Base-by-base conservation (phyloP, 164 flowering plant species). In the Magnolia officinalis region DNA sequence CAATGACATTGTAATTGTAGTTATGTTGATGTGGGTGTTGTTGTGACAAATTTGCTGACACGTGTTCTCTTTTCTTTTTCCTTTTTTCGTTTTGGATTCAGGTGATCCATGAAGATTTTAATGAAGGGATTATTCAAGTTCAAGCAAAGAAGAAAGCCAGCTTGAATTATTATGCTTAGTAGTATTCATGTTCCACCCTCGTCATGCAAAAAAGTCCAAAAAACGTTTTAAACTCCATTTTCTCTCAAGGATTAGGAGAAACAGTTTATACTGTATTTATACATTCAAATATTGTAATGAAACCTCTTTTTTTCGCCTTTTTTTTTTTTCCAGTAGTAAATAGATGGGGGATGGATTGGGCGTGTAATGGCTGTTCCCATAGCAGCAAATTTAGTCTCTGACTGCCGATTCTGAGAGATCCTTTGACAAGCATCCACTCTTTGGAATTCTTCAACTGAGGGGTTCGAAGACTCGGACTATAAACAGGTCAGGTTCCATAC, bases 61-160 rank as follows among this genome's bases (percentile, higher is more conserved):
- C 13, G 0, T 55, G 4, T 0, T 10, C 8, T 52, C 0, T n/a
- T n/a, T 51, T 51, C 1, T 52, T 13, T 52, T 52, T 8, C 7
- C 6, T 8, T 10, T 55, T 55, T 55, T 14, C 3, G 20, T 58
- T 67, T 67, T 67, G 49, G 51, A 9, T 82, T 3, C 83, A 95
- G 98, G 97, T 93, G 63, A 95, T 87, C 82, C 98, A 95, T 74
- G 98, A 93, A 76, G 97, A 95, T 75, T 95, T 93, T 82, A 95
- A 95, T 51, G 98, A 95, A 86, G 96, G 98, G 19, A 95, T 95
- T 71, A 95, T 95, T 51, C 97, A 95, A 76, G 97, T 93, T 50
- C 98, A 95, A 67, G 97, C 98, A 0, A 95, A 95, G 89, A 95
- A 95, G 91, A 95, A 93, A 78, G 82, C 97, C 51, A 94, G 96